Evolutionary conservation across 495 filamentous ascomycete genomes (phyloP).

Genomic region (Immersiella caudata): DNA sequence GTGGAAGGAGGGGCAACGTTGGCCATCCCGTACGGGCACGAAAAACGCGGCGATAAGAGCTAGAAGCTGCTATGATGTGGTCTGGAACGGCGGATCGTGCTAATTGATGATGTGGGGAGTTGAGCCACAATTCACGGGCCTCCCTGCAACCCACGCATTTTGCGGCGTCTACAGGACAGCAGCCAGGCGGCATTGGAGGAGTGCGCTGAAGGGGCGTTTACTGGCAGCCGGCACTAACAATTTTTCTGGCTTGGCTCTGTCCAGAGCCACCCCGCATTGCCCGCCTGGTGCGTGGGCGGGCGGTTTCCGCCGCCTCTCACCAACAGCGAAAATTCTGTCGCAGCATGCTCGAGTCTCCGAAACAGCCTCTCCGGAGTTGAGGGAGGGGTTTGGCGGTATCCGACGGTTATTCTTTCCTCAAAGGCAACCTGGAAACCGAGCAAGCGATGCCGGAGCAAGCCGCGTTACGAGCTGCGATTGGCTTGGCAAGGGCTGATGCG

Average conservation of each 20-base stretch:
- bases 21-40: background rate
- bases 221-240: background rate
- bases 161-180: conserved; percentile 2
- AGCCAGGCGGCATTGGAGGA: background rate
- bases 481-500: too few relatives aligned
- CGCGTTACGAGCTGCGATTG: too few relatives aligned
- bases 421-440: too few relatives aligned
- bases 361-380: too few relatives aligned
- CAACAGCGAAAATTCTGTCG: too few relatives aligned
- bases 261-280: background rate
- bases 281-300: background rate
- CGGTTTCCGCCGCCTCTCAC: too few relatives aligned
- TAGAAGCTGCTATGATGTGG: background rate
- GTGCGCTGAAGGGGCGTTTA: too few relatives aligned
- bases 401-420: too few relatives aligned
- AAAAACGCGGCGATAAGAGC: conserved; percentile 3
- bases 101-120: background rate
- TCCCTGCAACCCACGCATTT: background rate
- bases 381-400: too few relatives aligned
- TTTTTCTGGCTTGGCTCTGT: background rate
- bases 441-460: too few relatives aligned
- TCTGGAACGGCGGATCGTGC: background rate
- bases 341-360: too few relatives aligned
- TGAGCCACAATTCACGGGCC: background rate
- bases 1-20: background rate